phyloP scores from a whole-genome alignment of 2,329 filamentous ascomycete species.

The Fusarium gaditjirri region DNA sequence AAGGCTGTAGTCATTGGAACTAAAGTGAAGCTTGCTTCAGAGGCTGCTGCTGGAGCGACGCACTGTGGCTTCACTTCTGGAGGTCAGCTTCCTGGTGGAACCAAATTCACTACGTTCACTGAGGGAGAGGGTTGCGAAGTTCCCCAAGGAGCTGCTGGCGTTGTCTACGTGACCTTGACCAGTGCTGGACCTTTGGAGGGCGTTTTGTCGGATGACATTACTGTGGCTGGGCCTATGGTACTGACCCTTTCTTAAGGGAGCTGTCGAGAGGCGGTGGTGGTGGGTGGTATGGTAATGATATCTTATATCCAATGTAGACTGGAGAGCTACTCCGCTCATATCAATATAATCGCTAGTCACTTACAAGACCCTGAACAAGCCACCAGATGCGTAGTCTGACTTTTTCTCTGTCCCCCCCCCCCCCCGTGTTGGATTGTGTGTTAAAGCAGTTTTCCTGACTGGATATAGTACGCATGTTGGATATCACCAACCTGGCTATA shows the following conservation, averaged over 20 bases:
- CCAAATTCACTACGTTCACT: constrained; percentile 68
- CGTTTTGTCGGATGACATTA: constrained; percentile 68
- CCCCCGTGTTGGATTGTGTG: not conserved
- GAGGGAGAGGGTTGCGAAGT: constrained; percentile 65
- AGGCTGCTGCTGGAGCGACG: constrained; percentile 61
- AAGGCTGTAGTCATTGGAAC: constrained; percentile 50
- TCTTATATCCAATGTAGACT: constrained; percentile 15
- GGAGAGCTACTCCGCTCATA: constrained; percentile 14
- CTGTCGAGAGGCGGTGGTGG: not conserved
- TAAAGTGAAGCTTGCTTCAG: constrained; percentile 56
- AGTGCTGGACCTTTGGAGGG: constrained; percentile 62
- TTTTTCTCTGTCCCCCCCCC: not conserved
- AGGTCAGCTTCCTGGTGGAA: constrained; percentile 64
- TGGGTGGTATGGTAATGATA: constrained; percentile 21
- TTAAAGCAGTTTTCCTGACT: constrained; percentile 12
- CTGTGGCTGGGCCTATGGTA: constrained; percentile 72
- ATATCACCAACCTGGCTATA: constrained; percentile 13
- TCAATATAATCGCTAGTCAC: constrained; percentile 27
- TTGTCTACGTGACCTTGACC: constrained; percentile 75
- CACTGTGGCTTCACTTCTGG: constrained; percentile 77
- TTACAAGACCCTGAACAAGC: not conserved
- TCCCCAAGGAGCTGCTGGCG: constrained; percentile 69
- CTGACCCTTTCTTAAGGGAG: constrained; percentile 57
- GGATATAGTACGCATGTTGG: constrained; percentile 25
- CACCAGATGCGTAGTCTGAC: not conserved